A percentile compares a stretch with the other conserved stretches of the same genome.
Conservation (phyloP, 768 basidiomycete genomes). For the Amanita fuliginea region DNA sequence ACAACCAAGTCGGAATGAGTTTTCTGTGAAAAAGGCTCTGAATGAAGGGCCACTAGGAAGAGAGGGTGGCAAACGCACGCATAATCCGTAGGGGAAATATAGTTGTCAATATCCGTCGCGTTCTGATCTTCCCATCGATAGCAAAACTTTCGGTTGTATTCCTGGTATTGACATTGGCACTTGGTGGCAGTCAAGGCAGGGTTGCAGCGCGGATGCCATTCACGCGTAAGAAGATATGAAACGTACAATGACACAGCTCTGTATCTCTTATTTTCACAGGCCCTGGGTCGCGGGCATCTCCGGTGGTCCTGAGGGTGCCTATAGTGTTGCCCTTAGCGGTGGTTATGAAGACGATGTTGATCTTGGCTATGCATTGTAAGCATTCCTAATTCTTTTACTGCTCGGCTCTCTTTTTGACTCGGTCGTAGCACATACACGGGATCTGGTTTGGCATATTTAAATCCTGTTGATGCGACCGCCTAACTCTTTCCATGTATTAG, state of each 20-base stretch:
- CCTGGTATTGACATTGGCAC: conserved; percentile 71
- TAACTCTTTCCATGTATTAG: conserved; percentile 22
- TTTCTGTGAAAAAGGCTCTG: conserved; percentile 26
- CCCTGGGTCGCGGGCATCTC: conserved; percentile 82
- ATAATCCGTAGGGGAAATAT: conserved; percentile 39
- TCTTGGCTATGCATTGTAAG: conserved; percentile 73
- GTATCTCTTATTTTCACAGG: conserved; percentile 22
- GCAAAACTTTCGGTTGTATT: conserved; percentile 73
- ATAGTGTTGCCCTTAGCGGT: conserved; percentile 80
- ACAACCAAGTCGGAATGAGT: conserved; percentile 21
- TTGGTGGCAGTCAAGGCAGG: conserved; percentile 70
- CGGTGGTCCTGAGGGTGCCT: conserved; percentile 55
- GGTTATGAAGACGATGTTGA: conserved; percentile 86
- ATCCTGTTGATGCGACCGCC: background rate
- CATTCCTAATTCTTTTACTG: conserved; percentile 9
- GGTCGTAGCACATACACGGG: conserved; percentile 65
- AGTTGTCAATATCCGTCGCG: background rate
- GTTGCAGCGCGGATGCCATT: conserved; percentile 66
- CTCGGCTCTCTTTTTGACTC: background rate
- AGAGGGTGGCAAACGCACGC: conserved; percentile 22
- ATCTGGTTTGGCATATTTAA: conserved; percentile 34
- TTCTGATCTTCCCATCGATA: conserved; percentile 15
- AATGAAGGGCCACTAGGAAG: conserved; percentile 26
- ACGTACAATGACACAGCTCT: background rate
- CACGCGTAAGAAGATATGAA: conserved; percentile 61